phyloP scores from a whole-genome alignment of 208 protist genomes.

The Trypanosoma mega region DNA sequence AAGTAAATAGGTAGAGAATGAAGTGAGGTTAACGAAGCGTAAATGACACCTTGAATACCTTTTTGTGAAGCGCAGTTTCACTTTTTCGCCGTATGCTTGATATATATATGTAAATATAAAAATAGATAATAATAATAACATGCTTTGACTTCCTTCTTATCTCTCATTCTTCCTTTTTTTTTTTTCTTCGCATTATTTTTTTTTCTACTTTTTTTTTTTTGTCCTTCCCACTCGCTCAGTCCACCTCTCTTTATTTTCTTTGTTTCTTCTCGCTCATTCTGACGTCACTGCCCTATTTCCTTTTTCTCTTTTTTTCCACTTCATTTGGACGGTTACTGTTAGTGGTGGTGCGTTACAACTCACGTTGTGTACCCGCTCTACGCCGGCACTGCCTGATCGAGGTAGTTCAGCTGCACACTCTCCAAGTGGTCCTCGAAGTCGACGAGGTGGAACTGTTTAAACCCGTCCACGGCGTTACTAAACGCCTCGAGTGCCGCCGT shows the following conservation, averaged over 20 bases:
- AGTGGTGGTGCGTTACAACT: background rate
- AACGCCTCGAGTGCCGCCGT: conserved; percentile 56
- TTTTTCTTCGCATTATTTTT: conserved; percentile 1
- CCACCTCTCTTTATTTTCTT: conserved; percentile 9
- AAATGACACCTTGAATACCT: too few species aligned
- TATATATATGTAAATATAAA: too few species aligned
- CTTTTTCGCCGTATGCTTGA: too few species aligned
- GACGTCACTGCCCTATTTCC: background rate
- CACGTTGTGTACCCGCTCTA: conserved; percentile 11
- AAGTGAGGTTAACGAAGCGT: too few species aligned
- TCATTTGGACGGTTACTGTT: background rate
- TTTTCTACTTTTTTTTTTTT: background rate
- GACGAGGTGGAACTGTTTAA: conserved; percentile 70
- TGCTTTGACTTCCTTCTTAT: too few species aligned
- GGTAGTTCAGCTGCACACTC: conserved; percentile 70
- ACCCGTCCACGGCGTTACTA: conserved; percentile 66
- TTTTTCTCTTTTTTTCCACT: background rate
- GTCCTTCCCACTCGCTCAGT: background rate
- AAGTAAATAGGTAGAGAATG: too few species aligned
- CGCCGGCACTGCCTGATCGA: conserved; percentile 59
- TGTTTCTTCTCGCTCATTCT: background rate
- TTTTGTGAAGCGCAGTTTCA: too few species aligned
- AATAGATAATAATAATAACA: too few species aligned
- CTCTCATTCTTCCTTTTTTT: background rate
- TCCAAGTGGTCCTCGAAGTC: conserved; percentile 90